phyloP scores from a whole-genome alignment of 768 basidiomycete genomes.

The Pleurotus tuber-regium region DNA sequence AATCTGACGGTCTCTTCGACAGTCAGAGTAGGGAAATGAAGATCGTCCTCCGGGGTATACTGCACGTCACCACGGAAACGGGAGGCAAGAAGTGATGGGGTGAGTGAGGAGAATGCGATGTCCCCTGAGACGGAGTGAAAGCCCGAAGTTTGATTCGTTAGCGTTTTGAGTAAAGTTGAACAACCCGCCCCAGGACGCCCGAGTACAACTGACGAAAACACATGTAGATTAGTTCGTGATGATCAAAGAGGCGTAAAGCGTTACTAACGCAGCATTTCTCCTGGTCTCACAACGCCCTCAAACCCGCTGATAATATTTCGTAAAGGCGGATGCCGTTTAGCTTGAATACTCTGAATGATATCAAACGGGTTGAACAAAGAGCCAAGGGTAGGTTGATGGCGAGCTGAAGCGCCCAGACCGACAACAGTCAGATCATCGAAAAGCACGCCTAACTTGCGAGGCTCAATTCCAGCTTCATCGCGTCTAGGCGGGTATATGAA shows the following conservation, averaged over 20 bases:
- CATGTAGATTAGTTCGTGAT: too few species aligned
- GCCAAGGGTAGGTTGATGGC: constrained; percentile 56
- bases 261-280: constrained; percentile 74
- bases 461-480: constrained; percentile 44
- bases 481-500: constrained; percentile 29
- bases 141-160: constrained; percentile 72
- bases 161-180: constrained; percentile 75
- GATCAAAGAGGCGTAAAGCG: background rate
- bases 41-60: constrained; percentile 82
- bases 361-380: constrained; percentile 53
- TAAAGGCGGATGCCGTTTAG: constrained; percentile 55
- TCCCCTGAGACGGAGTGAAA: constrained; percentile 68
- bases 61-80: constrained; percentile 77
- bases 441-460: constrained; percentile 55
- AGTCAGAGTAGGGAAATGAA: constrained; percentile 82
- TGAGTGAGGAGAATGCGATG: constrained; percentile 73
- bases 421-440: constrained; percentile 59
- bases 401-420: constrained; percentile 54
- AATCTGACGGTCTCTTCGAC: constrained; percentile 54
- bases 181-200: constrained; percentile 87
- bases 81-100: constrained; percentile 57
- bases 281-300: constrained; percentile 62
- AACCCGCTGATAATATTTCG: constrained; percentile 64
- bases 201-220: constrained; percentile 78
- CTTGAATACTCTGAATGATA: constrained; percentile 40